phyloP scores from a whole-genome alignment of 495 filamentous ascomycete genomes.

The Penicillium subrubescens region DNA sequence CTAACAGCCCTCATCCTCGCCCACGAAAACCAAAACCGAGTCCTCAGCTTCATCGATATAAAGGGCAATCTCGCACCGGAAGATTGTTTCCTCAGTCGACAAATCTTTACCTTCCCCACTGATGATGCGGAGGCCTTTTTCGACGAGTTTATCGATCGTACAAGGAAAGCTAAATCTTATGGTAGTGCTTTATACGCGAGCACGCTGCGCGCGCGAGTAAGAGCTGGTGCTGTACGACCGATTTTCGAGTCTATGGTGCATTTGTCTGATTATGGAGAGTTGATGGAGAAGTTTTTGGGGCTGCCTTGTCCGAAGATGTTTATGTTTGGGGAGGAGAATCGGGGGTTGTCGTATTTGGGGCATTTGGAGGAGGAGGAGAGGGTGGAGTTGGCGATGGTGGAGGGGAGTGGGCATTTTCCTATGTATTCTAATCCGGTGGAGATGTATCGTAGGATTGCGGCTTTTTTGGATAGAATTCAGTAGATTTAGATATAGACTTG shows the following conservation, averaged over 20 bases:
- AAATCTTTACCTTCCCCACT: slow-evolving; percentile 27
- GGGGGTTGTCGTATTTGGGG: slow-evolving; percentile 25
- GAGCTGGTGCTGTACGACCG: slow-evolving; percentile 19
- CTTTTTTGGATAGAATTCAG: slow-evolving; percentile 17
- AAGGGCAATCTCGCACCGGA: slow-evolving; percentile 36
- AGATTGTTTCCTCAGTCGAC: slow-evolving; percentile 35
- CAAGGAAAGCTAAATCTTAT: slow-evolving; percentile 15
- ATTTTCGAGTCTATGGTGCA: slow-evolving; percentile 36
- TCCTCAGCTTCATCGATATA: slow-evolving; percentile 37
- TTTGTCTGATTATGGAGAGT: slow-evolving; percentile 26
- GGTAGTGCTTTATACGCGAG: slow-evolving; percentile 29
- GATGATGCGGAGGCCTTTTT: slow-evolving; percentile 25
- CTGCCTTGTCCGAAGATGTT: slow-evolving; percentile 29
- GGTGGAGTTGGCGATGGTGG: slow-evolving; percentile 32
- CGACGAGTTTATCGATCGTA: slow-evolving; percentile 28
- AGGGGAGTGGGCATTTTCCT: slow-evolving; percentile 32
- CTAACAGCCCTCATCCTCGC: slow-evolving; percentile 29
- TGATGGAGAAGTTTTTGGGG: slow-evolving; percentile 25
- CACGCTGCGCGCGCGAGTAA: slow-evolving; percentile 24
- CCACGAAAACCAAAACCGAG: slow-evolving; percentile 11
- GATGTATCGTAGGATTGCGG: slow-evolving; percentile 28
- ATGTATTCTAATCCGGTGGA: slow-evolving; percentile 39
- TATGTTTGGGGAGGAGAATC: slow-evolving; percentile 33
- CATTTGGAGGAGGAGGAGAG: slow-evolving; percentile 18
- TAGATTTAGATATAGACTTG: background rate